These are phyloP conservation scores for Leccinum sublutescens DNA, from an alignment of 768 basidiomycete species.

Conservation along the genomic window DNA sequence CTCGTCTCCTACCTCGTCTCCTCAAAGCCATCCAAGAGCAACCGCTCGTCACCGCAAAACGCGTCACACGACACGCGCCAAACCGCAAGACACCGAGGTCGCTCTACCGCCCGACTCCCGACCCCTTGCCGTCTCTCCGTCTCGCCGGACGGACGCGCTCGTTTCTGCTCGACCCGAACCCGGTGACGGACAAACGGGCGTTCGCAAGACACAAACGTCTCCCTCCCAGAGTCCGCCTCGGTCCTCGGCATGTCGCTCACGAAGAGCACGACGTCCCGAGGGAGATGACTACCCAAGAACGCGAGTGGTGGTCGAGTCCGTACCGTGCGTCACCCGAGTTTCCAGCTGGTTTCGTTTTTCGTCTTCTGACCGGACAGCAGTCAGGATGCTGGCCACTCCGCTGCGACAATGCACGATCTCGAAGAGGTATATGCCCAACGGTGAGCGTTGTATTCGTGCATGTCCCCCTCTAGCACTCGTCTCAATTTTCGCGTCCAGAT, in stretches of 20 bases:
- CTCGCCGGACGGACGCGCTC: conserved; percentile 48
- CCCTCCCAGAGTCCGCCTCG: conserved; percentile 45
- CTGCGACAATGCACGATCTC: conserved; percentile 56
- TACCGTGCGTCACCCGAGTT: conserved; percentile 52
- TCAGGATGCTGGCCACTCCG: conserved; percentile 71
- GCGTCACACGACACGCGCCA: conserved; percentile 9
- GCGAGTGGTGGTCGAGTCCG: conserved; percentile 69
- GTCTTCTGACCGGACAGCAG: conserved; percentile 32
- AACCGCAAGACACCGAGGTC: conserved; percentile 29
- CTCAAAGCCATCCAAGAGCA: conserved; percentile 38
- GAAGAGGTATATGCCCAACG: conserved; percentile 51
- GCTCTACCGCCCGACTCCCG: conserved; percentile 35
- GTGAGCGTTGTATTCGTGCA: conserved; percentile 33
- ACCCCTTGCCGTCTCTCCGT: conserved; percentile 42
- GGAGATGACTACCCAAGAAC: conserved; percentile 62
- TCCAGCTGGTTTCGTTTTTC: background rate
- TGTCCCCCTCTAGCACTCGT: conserved; percentile 1
- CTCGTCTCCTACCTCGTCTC: conserved; percentile 70
- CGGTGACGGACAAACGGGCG: conserved; percentile 47
- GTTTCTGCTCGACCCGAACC: conserved; percentile 61
- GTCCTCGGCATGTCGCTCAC: conserved; percentile 24
- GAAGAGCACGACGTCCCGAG: conserved; percentile 41
- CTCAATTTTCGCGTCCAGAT: conserved; percentile 39
- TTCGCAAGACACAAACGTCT: conserved; percentile 58
- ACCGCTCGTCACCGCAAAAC: conserved; percentile 15